Percentiles rank a stretch among this genome's conserved stretches.
phyloP scores from a whole-genome alignment of 148 eudicot genomes.

The Pharnaceum exiguum region DNA sequence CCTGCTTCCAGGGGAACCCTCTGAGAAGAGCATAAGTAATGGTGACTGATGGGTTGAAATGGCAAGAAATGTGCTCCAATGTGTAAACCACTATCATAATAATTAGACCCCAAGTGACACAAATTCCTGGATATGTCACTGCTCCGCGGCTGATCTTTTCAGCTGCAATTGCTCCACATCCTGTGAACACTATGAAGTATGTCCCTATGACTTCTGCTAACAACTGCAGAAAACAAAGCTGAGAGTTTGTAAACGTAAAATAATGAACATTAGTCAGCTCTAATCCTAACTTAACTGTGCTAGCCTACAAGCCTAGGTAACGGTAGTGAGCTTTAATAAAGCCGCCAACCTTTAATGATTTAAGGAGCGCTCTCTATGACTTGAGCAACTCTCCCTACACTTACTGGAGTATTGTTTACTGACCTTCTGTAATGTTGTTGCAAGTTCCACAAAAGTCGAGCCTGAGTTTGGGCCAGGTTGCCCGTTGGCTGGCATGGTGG shows the following conservation, averaged over 20 bases:
- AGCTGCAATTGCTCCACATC: constrained; percentile 43
- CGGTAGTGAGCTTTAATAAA: no score
- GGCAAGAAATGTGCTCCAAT: constrained; percentile 51
- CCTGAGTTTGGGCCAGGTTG: background rate
- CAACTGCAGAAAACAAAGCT: constrained; percentile 29
- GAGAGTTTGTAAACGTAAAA: no score
- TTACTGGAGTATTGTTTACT: no score
- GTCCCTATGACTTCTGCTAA: constrained; percentile 47
- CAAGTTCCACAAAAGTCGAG: background rate
- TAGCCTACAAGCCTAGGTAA: no score
- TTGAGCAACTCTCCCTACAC: no score
- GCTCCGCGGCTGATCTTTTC: constrained; percentile 19
- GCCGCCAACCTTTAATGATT: no score
- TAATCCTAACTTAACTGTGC: no score
- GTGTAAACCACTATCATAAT: constrained; percentile 50
- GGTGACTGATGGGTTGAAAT: constrained; percentile 55
- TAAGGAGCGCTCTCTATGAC: no score
- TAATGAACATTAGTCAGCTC: no score
- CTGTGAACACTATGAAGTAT: constrained; percentile 46
- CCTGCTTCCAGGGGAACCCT: constrained; percentile 44
- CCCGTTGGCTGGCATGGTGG: background rate
- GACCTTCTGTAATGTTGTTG: constrained; percentile 19
- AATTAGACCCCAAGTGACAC: constrained; percentile 48
- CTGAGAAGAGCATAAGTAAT: constrained; percentile 43
- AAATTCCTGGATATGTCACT: constrained; percentile 36